These are phyloP conservation scores for Teratosphaeria destructans DNA, from an alignment of 2,329 filamentous ascomycete species.

Conservation along the genomic window DNA sequence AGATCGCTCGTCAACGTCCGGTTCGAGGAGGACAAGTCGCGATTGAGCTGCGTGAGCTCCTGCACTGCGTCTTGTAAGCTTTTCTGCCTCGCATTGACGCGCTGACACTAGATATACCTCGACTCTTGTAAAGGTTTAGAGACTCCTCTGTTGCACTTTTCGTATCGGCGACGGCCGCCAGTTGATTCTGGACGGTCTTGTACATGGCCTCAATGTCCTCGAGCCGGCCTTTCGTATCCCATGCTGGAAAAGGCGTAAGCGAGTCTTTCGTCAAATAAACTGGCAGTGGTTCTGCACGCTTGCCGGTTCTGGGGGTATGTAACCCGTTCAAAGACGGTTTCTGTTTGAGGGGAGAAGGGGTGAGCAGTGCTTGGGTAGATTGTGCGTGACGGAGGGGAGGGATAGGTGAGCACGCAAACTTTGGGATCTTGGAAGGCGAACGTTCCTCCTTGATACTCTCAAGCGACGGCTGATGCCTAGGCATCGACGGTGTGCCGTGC, in stretches of 20 bases:
- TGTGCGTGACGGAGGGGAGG: conserved; percentile 20
- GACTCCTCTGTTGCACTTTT: conserved; percentile 63
- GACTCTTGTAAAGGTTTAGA: conserved; percentile 61
- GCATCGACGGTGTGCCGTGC: conserved; percentile 6
- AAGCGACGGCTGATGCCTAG: conserved; percentile 20
- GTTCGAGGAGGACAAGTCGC: conserved; percentile 41
- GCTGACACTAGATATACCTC: conserved; percentile 46
- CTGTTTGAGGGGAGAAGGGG: conserved; percentile 21
- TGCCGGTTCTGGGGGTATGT: conserved; percentile 16
- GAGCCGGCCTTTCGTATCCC: conserved; percentile 69
- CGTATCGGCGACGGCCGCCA: conserved; percentile 58
- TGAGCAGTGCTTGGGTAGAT: conserved; percentile 18
- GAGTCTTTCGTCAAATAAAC: conserved; percentile 55
- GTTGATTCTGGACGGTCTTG: conserved; percentile 58
- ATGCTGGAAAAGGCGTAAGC: conserved; percentile 51
- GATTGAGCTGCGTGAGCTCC: conserved; percentile 20
- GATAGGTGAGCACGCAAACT: conserved; percentile 20
- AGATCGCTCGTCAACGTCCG: conserved; percentile 56
- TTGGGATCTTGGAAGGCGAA: conserved; percentile 26
- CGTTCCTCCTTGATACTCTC: conserved; percentile 21
- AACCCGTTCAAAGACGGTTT: conserved; percentile 17
- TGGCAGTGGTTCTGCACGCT: conserved; percentile 42
- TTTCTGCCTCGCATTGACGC: not conserved
- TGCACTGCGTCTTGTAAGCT: conserved; percentile 8
- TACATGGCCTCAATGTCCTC: conserved; percentile 68